Evolutionary conservation across 257 asterid genomes (phyloP).

Genomic region (Solanum virginianum): DNA sequence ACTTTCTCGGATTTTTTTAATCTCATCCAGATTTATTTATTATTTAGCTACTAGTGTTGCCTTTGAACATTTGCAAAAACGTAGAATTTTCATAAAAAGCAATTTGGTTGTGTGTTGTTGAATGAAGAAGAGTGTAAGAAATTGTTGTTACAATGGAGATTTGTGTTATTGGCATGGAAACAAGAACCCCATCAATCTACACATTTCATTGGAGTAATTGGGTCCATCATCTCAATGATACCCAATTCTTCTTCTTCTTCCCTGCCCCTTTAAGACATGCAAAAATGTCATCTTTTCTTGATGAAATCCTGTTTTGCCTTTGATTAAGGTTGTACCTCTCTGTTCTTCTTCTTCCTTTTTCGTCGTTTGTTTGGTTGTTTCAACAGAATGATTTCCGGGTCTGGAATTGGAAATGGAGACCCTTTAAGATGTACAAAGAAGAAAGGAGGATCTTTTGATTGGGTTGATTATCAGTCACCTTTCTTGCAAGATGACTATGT

Average conservation of each 20-base stretch:
- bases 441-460: conserved; percentile 1
- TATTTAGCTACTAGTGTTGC: not conserved
- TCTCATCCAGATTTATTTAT: not conserved
- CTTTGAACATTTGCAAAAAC: too few relatives aligned
- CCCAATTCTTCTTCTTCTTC: not conserved
- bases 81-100: not conserved
- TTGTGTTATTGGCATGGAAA: not conserved
- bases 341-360: not conserved
- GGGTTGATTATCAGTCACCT: conserved; percentile 6
- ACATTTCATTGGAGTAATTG: not conserved
- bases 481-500: conserved; percentile 30
- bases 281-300: not conserved
- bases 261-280: conserved; percentile 20
- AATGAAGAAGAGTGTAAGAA: not conserved
- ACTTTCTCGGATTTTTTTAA: not conserved
- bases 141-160: conserved; percentile 6
- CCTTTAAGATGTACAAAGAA: not conserved
- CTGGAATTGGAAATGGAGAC: conserved; percentile 14
- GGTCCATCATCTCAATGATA: not conserved
- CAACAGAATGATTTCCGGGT: conserved; percentile 17
- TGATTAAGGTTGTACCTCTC: not conserved
- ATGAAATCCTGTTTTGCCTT: not conserved
- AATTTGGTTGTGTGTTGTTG: not conserved
- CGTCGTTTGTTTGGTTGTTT: conserved; percentile 1
- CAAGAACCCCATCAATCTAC: not conserved